Evolutionary conservation across 164 flowering plant genomes (phyloP), one percentile per base, ranked within the genome.

Genomic region (Liquidambar formosana): DNA sequence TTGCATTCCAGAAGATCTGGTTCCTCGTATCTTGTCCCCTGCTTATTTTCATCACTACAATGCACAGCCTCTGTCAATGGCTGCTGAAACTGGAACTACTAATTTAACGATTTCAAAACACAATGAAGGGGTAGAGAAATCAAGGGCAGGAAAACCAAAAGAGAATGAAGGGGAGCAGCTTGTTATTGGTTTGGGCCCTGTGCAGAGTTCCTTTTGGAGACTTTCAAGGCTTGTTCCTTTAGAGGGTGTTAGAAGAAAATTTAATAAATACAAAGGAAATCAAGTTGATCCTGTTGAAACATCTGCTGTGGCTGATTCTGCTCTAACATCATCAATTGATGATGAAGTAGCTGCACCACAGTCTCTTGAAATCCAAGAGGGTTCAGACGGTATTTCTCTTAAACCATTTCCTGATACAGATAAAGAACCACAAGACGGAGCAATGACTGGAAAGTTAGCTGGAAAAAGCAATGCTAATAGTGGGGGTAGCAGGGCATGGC

Each of bases 1-100:
- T 79, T 95, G 99, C 83, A 95, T 95, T 66, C 99, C 99, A n/a
- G 99, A 95, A 78, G 99, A 95, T 76, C 74, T 95, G 74, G 95
- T 95, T 46, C 99, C 99, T 23, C 96, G 99, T 8, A 79, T 95
- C 51, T 59, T 95, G 22, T 95, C 99, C 67, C 99, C 99, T 66
- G 99, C 99, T 69, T 95, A 95, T 80, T 95, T 95, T 84, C 94
- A 93, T 79, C 99, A 95, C 66, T 95, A 95, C 71, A 93, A 90
- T 83, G 84, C 88, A 21, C 91, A 91, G 53, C 79, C 78, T 47
- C 67, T 69, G 10, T 69, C 79, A 65, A 38, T 53, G 44, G 46
- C 80, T 22, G 74, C 60, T 68, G 88, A 78, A 54, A 69, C 22
- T 70, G 83, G 72, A 68, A 57, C 59, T 53, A 59, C 69, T 61